Percentiles rank a stretch among this genome's conserved stretches.
Evolutionary conservation across 2,329 filamentous ascomycete species (phyloP).

Genomic region (Arthroderma uncinatum): DNA sequence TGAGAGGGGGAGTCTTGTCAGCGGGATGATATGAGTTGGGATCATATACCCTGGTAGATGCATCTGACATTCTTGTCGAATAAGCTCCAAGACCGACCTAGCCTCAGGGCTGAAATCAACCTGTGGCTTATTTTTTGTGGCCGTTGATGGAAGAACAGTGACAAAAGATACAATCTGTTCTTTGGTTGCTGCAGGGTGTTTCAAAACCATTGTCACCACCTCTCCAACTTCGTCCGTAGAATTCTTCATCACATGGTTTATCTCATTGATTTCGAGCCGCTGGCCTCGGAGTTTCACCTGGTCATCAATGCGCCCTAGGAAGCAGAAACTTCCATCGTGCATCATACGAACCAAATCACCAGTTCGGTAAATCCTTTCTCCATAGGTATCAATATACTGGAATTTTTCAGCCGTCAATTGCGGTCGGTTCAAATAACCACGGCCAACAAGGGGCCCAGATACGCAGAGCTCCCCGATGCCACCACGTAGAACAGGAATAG

Average conservation of each 20-base stretch:
- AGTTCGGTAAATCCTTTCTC: constrained; percentile 66
- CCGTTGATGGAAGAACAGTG: constrained; percentile 11
- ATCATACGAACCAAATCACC: constrained; percentile 77
- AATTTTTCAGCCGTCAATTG: constrained; percentile 71
- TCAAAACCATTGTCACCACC: constrained; percentile 64
- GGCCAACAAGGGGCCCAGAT: constrained; percentile 74
- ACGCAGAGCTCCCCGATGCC: constrained; percentile 81
- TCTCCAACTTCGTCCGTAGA: constrained; percentile 51
- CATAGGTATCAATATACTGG: constrained; percentile 47
- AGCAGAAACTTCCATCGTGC: constrained; percentile 72
- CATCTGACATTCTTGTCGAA: constrained; percentile 54
- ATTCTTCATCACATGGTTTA: constrained; percentile 67
- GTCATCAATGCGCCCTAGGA: constrained; percentile 77
- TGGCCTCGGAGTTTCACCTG: constrained; percentile 88
- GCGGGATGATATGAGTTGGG: constrained; percentile 65
- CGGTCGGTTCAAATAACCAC: constrained; percentile 71
- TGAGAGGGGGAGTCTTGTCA: constrained; percentile 65
- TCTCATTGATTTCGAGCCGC: constrained; percentile 79
- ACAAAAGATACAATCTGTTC: constrained; percentile 76
- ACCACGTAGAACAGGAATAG: constrained; percentile 61
- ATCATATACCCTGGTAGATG: constrained; percentile 79
- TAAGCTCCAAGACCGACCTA: constrained; percentile 16
- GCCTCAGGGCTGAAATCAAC: constrained; percentile 31
- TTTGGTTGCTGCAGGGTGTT: constrained; percentile 60
- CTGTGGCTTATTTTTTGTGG: constrained; percentile 13